Conservation (phyloP, 805 yeast genomes). For the Saccharomycopsis sp. region DNA sequence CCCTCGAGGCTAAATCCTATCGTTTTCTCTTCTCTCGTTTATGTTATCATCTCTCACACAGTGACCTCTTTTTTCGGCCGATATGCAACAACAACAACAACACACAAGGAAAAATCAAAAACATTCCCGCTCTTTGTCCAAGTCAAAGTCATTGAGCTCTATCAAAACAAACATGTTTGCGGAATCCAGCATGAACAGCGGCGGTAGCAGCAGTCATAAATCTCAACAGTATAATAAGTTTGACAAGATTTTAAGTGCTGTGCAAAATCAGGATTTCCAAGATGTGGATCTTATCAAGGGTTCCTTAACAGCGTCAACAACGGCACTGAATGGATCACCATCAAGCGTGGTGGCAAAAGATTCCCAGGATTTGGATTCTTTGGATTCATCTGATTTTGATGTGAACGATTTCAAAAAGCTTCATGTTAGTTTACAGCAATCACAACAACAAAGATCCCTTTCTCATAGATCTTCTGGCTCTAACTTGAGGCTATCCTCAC, state of each 20-base stretch:
- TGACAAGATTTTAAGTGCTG: slow-evolving; percentile 11
- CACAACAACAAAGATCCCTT: slow-evolving; percentile 4
- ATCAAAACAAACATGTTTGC: slow-evolving; percentile 1
- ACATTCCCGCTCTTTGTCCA: too few species aligned
- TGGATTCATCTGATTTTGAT: slow-evolving; percentile 2
- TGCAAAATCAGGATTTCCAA: slow-evolving; percentile 16
- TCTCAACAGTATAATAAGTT: too few species aligned
- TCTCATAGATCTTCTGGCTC: slow-evolving; percentile 3
- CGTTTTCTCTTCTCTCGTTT: too few species aligned
- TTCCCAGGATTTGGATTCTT: background rate
- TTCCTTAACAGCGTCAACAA: background rate
- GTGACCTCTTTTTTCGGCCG: too few species aligned
- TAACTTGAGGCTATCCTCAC: slow-evolving; percentile 9
- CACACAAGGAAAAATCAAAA: too few species aligned
- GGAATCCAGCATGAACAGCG: too few species aligned
- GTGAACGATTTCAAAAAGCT: slow-evolving; percentile 17
- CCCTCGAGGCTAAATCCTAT: too few species aligned
- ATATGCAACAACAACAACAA: too few species aligned
- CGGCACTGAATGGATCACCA: background rate
- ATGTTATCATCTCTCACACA: too few species aligned
- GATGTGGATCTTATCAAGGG: slow-evolving; percentile 16
- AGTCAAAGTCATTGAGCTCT: too few species aligned
- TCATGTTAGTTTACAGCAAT: slow-evolving; percentile 15
- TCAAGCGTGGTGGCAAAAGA: background rate
- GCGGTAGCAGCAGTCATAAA: too few species aligned